These are phyloP conservation scores for Oemleria cerasiformis DNA, from an alignment of 306 rosid genomes.

Conservation along the genomic window DNA sequence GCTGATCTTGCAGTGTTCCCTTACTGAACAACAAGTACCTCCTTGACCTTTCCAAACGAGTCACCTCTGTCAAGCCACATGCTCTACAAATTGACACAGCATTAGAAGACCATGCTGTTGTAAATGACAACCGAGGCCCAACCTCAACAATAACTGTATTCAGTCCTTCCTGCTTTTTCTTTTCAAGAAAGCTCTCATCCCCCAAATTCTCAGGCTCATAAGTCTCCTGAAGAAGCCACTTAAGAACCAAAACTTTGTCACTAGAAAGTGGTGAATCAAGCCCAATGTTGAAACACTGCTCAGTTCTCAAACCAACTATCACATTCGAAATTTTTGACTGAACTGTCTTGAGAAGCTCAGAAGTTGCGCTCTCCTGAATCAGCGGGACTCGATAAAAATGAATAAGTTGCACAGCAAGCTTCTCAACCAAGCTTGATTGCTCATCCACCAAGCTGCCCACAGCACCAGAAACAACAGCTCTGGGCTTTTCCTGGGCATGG, in stretches of 20 bases:
- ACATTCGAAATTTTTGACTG: slow-evolving; percentile 62
- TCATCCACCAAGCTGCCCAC: slow-evolving; percentile 37
- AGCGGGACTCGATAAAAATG: slow-evolving; percentile 69
- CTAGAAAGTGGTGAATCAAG: slow-evolving; percentile 45
- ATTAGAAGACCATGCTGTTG: slow-evolving; percentile 92
- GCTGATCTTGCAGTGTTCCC: slow-evolving; percentile 44
- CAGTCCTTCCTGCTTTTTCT: slow-evolving; percentile 63
- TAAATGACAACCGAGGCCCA: slow-evolving; percentile 87
- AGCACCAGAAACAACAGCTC: slow-evolving; percentile 46
- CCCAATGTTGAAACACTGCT: slow-evolving; percentile 80
- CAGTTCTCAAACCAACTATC: slow-evolving; percentile 66
- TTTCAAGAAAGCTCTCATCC: slow-evolving; percentile 71
- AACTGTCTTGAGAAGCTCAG: slow-evolving; percentile 65
- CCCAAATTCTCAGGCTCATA: slow-evolving; percentile 84
- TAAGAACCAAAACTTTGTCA: slow-evolving; percentile 48
- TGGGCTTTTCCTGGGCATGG: slow-evolving; percentile 42
- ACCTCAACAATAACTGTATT: slow-evolving; percentile 62
- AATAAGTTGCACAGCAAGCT: slow-evolving; percentile 45
- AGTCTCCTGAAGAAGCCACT: slow-evolving; percentile 88
- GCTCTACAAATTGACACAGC: slow-evolving; percentile 85
- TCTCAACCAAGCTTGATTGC: slow-evolving; percentile 43
- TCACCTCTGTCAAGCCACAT: slow-evolving; percentile 82
- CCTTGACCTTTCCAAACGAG: slow-evolving; percentile 82
- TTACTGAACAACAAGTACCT: slow-evolving; percentile 62
- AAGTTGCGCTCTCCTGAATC: slow-evolving; percentile 64